Percentiles rank a stretch among this genome's conserved stretches.
Evolutionary conservation across 1,284 basidiomycete species (phyloP).

Genomic region (Tilletia setariae): DNA sequence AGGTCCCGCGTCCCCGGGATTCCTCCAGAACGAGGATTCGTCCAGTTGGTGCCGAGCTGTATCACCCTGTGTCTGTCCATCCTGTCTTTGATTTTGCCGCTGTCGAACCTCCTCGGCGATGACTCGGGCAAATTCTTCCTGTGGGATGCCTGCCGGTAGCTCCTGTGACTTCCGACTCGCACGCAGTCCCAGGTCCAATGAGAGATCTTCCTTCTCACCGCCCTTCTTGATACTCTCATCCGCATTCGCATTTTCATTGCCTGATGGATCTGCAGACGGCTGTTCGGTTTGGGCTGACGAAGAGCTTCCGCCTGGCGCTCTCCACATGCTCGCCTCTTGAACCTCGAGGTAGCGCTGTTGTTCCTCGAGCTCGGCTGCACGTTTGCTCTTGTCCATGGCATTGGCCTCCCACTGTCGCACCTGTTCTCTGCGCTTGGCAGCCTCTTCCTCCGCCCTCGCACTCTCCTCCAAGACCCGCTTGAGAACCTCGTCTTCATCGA

Average conservation of each 20-base stretch:
- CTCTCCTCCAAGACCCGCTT: constrained; percentile 7
- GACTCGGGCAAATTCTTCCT: constrained; percentile 1
- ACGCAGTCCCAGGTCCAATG: not conserved
- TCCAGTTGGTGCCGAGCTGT: no score
- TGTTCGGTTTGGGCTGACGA: not conserved
- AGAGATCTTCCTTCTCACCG: not conserved
- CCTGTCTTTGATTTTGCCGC: no score
- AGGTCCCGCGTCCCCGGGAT: no score
- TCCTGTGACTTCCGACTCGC: not conserved
- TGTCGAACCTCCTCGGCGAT: constrained; percentile 4
- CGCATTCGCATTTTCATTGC: not conserved
- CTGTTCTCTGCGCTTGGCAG: not conserved
- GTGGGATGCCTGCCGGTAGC: not conserved
- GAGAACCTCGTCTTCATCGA: not conserved
- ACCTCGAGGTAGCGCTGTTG: not conserved
- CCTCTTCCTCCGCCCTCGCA: not conserved
- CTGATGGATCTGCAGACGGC: not conserved
- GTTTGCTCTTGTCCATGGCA: not conserved
- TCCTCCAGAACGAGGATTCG: no score
- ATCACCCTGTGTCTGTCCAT: no score
- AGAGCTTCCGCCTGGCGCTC: not conserved
- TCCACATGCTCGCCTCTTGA: constrained; percentile 13
- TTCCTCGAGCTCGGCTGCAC: constrained; percentile 1
- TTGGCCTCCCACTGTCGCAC: not conserved
- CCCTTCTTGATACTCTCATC: not conserved